Evolutionary conservation across 23 red algal species (phyloP), one percentile per base, ranked within the genome.

Genomic region (Chondrus crispus): DNA sequence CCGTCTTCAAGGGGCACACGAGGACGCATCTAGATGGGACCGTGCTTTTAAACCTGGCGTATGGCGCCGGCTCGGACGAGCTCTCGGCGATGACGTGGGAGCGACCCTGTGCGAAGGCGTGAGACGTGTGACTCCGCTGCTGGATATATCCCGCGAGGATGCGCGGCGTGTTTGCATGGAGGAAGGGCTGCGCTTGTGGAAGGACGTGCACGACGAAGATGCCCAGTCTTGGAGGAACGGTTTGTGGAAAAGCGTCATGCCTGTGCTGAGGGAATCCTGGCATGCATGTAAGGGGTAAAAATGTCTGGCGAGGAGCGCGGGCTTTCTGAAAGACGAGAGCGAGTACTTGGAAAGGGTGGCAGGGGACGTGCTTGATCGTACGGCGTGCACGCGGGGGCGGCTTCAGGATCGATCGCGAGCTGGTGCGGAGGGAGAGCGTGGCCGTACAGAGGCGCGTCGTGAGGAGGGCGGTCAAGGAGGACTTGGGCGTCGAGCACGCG

Each of bases 11-110:
- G 0, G 89, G 68, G 2, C 89, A 93, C 54, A 93, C 89, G 13
- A 50, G 46, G 30, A 74, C 89, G 22, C 77, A 93, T 71, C 60
- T 84, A 44, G 89, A 75, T 40, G 89, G 84, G 62, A 93, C 89
- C 13, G 55, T 93, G 1, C 35, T 93, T 14, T 82, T 72, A 49
- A 82, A 93, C 62, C 60, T 93, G 44, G 50, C 77, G 2, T 43
- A 75, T 26, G 89, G 89, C 6, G 74, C 89, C 46, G 89, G 89
- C 24, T 75, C 62, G 63, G 78, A 74, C 62, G 89, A 78, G 53
- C 60, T 93, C 5, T 68, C 77, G 2, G 54, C 49, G 16, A n/a
- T 93, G 43, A 49, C 74, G 12, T 93, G 89, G 89, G 47, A 19
- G 9, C 53, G 89, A 37, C 40, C 4, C 73, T 93, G 22, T 46